Base-by-base conservation (phyloP, 1,139 yeast species). In the Debaryomyces robertsiae region DNA sequence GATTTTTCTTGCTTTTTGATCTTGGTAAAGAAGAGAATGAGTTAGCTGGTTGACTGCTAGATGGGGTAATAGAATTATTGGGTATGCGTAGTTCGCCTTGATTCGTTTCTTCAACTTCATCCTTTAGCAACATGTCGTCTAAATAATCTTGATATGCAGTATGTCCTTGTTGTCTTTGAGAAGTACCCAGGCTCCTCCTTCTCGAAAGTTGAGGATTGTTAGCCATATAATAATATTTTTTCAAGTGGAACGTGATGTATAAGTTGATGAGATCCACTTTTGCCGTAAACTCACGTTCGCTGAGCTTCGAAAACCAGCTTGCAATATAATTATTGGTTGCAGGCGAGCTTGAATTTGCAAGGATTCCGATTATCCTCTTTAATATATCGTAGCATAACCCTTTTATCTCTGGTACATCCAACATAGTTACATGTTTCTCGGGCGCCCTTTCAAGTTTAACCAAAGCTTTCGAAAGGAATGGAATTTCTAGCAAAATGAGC, bases 191-290 rank as follows among this genome's bases (percentile, higher is more conserved):
- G 36, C 48, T 45, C 32, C 41, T 42, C 16, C 55, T 44, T 31
- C 58, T 51, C 28, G 51, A 48, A 34, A 47, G 43, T 25, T 54
- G 60, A 1, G 72, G 69, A 36, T 65, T 66, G 43, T 66, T 66
- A 11, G 71, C 69, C 38, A 63, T 52, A 43, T 60, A 60, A 38
- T 59, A 67, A 45, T 66, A 67, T 40, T 63, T 67, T 38, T 68
- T 74, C 44, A 84, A 61, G 42, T 81, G 86, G 50, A 81, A 83
- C 0, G 87, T 81, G 28, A 84, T 73, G 61, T 77, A 85, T 36
- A 82, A 64, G 55, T 84, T 87, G 41, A 80, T 49, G 24, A 81
- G 58, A 36, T 82, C 84, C 1, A 83, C 66, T 49, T 79, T 80
- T 3, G 56, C 45, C 3, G 58, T 54, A 46, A 82, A 80, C n/a